Conservation (phyloP, 2,329 filamentous ascomycete species). For the Fusarium newnesense region DNA sequence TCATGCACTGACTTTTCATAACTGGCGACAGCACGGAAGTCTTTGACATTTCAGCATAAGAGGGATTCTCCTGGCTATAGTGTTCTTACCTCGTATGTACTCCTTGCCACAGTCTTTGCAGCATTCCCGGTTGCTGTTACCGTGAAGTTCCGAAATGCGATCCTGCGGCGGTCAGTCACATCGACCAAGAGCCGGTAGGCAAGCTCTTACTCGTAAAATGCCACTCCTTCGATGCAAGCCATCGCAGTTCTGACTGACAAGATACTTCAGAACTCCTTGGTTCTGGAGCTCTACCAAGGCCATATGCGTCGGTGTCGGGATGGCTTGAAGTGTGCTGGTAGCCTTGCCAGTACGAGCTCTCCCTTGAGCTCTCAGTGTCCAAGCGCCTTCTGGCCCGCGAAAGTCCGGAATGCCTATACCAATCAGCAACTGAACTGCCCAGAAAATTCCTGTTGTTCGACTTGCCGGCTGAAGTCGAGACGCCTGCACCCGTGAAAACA, state of each 20-base stretch:
- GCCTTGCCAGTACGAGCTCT: slow-evolving; percentile 46
- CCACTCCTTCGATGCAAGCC: slow-evolving; percentile 58
- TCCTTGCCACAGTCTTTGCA: slow-evolving; percentile 58
- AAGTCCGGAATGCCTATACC: slow-evolving; percentile 58
- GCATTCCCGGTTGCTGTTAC: slow-evolving; percentile 58
- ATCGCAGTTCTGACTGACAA: slow-evolving; percentile 55
- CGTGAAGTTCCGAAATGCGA: slow-evolving; percentile 58
- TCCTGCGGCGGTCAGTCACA: slow-evolving; percentile 41
- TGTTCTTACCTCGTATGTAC: slow-evolving; percentile 54
- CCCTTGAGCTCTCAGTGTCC: slow-evolving; percentile 57
- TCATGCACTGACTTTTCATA: slow-evolving; percentile 56
- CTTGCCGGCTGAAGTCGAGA: slow-evolving; percentile 58
- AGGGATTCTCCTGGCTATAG: rapidly evolving
- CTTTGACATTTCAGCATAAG: slow-evolving; percentile 33
- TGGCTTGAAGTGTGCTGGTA: slow-evolving; percentile 53
- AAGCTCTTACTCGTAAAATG: slow-evolving; percentile 52
- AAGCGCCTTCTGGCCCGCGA: slow-evolving; percentile 57
- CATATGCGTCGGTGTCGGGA: slow-evolving; percentile 60
- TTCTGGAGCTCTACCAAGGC: slow-evolving; percentile 57
- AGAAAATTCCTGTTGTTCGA: rapidly evolving
- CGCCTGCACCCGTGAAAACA: slow-evolving; percentile 58
- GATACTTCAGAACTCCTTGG: slow-evolving; percentile 53
- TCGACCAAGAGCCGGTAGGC: rapidly evolving
- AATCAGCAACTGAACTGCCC: rapidly evolving
- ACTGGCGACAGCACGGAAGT: slow-evolving; percentile 56